These are phyloP conservation scores for Aulographum hederae DNA, from an alignment of 2,329 filamentous ascomycete genomes.

Conservation along the genomic window DNA sequence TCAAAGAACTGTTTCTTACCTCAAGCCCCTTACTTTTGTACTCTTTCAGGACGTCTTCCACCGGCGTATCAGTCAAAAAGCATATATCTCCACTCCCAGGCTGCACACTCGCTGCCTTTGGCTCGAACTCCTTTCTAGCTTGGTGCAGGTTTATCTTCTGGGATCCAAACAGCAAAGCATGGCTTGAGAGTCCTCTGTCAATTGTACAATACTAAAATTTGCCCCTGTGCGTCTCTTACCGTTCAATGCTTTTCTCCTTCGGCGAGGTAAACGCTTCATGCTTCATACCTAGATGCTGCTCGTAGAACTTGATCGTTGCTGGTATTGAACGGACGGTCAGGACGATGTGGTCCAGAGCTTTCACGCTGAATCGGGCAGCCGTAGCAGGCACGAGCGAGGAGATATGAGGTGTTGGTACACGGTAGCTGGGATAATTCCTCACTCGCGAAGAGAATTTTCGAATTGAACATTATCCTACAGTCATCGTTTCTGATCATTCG, in stretches of 20 bases:
- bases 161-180: constrained; percentile 36
- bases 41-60: constrained; percentile 26
- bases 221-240: constrained; percentile 2
- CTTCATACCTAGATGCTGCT: constrained; percentile 36
- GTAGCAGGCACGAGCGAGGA: too few species aligned
- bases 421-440: too few species aligned
- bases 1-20: constrained; percentile 17
- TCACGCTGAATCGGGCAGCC: constrained; percentile 11
- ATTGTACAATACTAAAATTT: not conserved
- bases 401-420: too few species aligned
- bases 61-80: constrained; percentile 34
- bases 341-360: constrained; percentile 40
- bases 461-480: too few species aligned
- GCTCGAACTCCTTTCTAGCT: constrained; percentile 38
- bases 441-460: too few species aligned
- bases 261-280: constrained; percentile 30
- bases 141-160: constrained; percentile 47
- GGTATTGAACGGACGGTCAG: constrained; percentile 35
- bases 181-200: constrained; percentile 14
- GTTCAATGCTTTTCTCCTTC: constrained; percentile 4
- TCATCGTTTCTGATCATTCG: too few species aligned
- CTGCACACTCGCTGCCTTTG: constrained; percentile 34
- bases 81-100: constrained; percentile 42
- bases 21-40: constrained; percentile 27
- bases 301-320: constrained; percentile 36